phyloP scores from a whole-genome alignment of 2,329 filamentous ascomycete genomes.

The Chaetomium globosum region DNA sequence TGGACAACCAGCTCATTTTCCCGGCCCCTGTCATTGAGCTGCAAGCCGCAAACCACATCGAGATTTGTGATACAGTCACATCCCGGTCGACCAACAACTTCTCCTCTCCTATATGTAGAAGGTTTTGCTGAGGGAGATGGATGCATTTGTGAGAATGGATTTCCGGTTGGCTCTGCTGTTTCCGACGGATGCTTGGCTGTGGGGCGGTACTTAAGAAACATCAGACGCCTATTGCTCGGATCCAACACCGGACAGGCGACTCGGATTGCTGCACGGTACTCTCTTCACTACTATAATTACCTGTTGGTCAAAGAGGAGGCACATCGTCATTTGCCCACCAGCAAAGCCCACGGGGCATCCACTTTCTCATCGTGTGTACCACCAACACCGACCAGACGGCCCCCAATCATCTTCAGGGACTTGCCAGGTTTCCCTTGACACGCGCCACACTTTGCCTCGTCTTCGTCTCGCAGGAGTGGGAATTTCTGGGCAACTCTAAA shows the following conservation, averaged over 20 bases:
- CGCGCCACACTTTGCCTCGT: constrained; percentile 20
- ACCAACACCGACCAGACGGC: constrained; percentile 19
- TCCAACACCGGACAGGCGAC: constrained; percentile 1
- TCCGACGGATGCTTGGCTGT: neutral
- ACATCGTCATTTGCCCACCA: constrained; percentile 28
- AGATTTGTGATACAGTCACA: neutral
- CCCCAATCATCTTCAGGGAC: constrained; percentile 19
- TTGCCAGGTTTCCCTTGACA: constrained; percentile 16
- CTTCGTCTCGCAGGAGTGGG: constrained; percentile 1
- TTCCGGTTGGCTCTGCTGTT: constrained; percentile 4
- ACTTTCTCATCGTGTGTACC: constrained; percentile 9
- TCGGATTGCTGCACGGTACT: neutral
- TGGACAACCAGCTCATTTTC: neutral
- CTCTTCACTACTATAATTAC: neutral
- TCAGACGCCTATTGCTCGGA: constrained; percentile 7
- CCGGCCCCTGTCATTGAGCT: constrained; percentile 8
- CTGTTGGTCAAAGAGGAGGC: constrained; percentile 3
- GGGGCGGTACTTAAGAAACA: constrained; percentile 1
- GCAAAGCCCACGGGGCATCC: constrained; percentile 16
- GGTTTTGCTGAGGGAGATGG: neutral
- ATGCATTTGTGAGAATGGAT: neutral
- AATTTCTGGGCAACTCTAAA: constrained; percentile 22
- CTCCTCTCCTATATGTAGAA: neutral
- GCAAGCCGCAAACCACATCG: neutral
- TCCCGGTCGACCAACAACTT: neutral